Conservation (phyloP, 495 filamentous ascomycete genomes). For the Aspergillus incahuasiensis region DNA sequence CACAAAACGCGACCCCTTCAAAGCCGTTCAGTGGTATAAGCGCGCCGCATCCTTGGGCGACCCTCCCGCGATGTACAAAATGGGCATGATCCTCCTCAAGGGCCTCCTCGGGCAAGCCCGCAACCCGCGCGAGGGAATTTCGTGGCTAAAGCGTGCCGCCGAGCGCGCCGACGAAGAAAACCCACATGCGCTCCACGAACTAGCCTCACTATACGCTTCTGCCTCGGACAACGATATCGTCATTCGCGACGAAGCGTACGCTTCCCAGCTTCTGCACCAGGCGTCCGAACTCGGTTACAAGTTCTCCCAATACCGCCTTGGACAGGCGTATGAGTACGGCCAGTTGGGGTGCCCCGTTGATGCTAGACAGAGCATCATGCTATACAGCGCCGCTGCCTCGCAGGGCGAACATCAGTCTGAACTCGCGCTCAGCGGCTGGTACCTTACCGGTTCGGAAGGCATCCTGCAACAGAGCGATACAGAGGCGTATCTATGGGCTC, state of each 20-base stretch:
- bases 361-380: conserved; percentile 75
- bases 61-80: conserved; percentile 93
- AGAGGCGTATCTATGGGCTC: conserved; percentile 94
- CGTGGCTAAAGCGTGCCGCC: conserved; percentile 89
- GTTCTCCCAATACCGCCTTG: conserved; percentile 87
- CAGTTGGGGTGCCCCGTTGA: conserved; percentile 77
- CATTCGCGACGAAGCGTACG: conserved; percentile 74
- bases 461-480: conserved; percentile 89
- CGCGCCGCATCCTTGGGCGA: conserved; percentile 86
- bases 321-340: conserved; percentile 86
- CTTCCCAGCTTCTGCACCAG: conserved; percentile 72
- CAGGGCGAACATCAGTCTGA: conserved; percentile 95
- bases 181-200: conserved; percentile 91
- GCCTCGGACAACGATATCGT: conserved; percentile 64
- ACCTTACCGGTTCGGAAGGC: conserved; percentile 84
- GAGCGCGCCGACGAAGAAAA: conserved; percentile 85
- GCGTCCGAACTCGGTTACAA: conserved; percentile 92
- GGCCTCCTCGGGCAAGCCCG: conserved; percentile 86
- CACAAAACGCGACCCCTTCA: conserved; percentile 81
- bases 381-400: conserved; percentile 87
- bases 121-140: conserved; percentile 78
- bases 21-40: conserved; percentile 97
- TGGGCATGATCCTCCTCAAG: conserved; percentile 92
- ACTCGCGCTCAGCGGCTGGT: conserved; percentile 91
- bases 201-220: conserved; percentile 79